Evolutionary conservation across 2,329 filamentous ascomycete genomes (phyloP).

Genomic region (Pyrenophora teres): DNA sequence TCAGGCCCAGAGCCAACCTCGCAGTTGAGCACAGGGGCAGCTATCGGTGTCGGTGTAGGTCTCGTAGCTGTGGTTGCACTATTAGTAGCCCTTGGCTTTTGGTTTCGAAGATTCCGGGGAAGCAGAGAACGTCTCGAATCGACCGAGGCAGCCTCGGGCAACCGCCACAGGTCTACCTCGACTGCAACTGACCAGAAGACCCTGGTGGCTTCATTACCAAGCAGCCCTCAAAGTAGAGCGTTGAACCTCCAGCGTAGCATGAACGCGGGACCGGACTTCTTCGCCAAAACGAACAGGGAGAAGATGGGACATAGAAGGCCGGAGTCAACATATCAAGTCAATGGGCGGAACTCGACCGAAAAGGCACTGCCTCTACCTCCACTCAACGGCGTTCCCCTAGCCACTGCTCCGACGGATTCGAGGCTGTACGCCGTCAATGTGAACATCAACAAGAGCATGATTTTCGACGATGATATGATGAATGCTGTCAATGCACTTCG

Average conservation of each 20-base stretch:
- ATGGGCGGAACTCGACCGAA: conserved; percentile 3
- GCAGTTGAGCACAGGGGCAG: conserved; percentile 24
- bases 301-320: conserved; percentile 6
- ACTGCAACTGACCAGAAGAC: conserved; percentile 33
- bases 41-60: conserved; percentile 36
- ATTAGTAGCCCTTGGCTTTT: conserved; percentile 27
- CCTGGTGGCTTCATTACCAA: conserved; percentile 31
- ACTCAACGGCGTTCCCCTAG: conserved; percentile 19
- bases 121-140: conserved; percentile 17
- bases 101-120: conserved; percentile 28
- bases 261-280: conserved; percentile 16
- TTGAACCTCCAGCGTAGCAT: conserved; percentile 14
- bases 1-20: conserved; percentile 21
- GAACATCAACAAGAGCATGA: conserved; percentile 38
- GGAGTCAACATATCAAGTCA: conserved; percentile 2
- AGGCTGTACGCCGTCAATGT: conserved; percentile 32
- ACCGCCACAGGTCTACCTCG: conserved; percentile 21
- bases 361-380: conserved; percentile 21
- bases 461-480: conserved; percentile 32
- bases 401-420: conserved; percentile 21
- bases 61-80: conserved; percentile 26
- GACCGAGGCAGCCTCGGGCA: conserved; percentile 16
- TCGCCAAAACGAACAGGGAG: conserved; percentile 17
- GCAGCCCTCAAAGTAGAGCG: conserved; percentile 26
- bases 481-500: conserved; percentile 19